Evolutionary conservation across 164 flowering plant species (phyloP).

Genomic region (Chloranthus sessilifolius): DNA sequence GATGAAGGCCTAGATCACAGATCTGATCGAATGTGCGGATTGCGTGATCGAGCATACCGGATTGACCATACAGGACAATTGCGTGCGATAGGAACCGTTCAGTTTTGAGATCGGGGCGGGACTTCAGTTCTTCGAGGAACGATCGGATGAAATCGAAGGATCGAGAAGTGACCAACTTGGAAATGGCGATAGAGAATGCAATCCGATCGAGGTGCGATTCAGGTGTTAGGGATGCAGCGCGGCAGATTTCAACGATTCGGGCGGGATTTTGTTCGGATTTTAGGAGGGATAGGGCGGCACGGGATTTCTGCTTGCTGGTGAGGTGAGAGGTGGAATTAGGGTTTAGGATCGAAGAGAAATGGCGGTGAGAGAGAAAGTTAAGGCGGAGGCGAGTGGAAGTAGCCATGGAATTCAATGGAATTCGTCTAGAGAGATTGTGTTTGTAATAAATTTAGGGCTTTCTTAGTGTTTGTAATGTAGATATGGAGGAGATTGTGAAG

Average conservation of each 20-base stretch:
- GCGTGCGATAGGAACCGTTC: constrained; percentile 51
- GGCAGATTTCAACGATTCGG: constrained; percentile 65
- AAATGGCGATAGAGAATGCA: constrained; percentile 58
- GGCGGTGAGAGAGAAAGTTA: background rate
- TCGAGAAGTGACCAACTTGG: constrained; percentile 40
- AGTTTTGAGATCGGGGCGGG: constrained; percentile 53
- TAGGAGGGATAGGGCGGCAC: constrained; percentile 63
- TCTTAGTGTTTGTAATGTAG: too few relatives aligned
- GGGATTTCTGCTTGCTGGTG: constrained; percentile 43
- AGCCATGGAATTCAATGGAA: too few relatives aligned
- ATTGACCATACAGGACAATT: constrained; percentile 69
- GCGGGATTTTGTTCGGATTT: constrained; percentile 60
- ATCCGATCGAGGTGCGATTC: constrained; percentile 61
- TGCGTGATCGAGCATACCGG: constrained; percentile 56
- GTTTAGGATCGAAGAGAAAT: constrained; percentile 7
- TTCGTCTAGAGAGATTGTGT: too few relatives aligned
- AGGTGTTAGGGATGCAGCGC: constrained; percentile 69
- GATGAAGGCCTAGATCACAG: constrained; percentile 30
- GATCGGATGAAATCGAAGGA: constrained; percentile 33
- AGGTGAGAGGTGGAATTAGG: constrained; percentile 29
- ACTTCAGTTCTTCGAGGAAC: constrained; percentile 41
- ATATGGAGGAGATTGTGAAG: too few relatives aligned
- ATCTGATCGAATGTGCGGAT: constrained; percentile 41
- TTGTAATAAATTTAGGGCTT: too few relatives aligned
- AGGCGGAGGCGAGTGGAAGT: background rate